Conservation (phyloP, 1,139 yeast species). For the Yamadazyma trypodendri region DNA sequence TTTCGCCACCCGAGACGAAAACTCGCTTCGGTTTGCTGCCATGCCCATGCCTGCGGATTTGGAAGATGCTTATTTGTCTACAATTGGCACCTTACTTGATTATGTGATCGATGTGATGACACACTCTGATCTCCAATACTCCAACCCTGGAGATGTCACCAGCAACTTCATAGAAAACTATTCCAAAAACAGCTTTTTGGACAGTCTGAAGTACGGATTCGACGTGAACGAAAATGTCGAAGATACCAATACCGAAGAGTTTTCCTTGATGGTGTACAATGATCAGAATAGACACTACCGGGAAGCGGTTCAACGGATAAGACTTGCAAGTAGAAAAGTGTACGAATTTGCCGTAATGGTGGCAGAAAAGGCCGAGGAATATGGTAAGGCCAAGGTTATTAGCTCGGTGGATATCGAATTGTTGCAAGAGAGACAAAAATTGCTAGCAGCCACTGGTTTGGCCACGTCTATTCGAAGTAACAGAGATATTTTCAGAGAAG, state of each 20-base stretch:
- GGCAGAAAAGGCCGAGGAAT: slow-evolving; percentile 57
- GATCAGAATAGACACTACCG: slow-evolving; percentile 75
- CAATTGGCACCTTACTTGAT: slow-evolving; percentile 63
- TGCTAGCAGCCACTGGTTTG: slow-evolving; percentile 60
- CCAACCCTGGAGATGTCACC: slow-evolving; percentile 23
- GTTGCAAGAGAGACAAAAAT: slow-evolving; percentile 52
- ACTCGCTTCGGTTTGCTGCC: slow-evolving; percentile 6
- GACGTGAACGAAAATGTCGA: slow-evolving; percentile 18
- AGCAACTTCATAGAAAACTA: slow-evolving; percentile 23
- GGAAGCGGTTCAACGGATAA: slow-evolving; percentile 70
- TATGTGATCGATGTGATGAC: slow-evolving; percentile 72
- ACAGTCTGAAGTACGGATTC: slow-evolving; percentile 31
- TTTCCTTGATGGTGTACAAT: slow-evolving; percentile 65
- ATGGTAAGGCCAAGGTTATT: slow-evolving; percentile 70
- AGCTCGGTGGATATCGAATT: slow-evolving; percentile 52
- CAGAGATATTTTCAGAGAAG: slow-evolving; percentile 76
- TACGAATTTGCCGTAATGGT: slow-evolving; percentile 75
- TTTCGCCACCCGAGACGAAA: slow-evolving; percentile 20
- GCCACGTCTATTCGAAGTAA: slow-evolving; percentile 65
- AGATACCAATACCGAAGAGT: slow-evolving; percentile 51
- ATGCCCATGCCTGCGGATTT: slow-evolving; percentile 35
- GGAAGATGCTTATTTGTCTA: slow-evolving; percentile 31
- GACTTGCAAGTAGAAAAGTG: slow-evolving; percentile 62
- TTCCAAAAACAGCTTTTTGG: slow-evolving; percentile 29
- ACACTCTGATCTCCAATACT: slow-evolving; percentile 39